phyloP scores from a whole-genome alignment of 306 rosid species.

The Trichosanthes cucumerina region DNA sequence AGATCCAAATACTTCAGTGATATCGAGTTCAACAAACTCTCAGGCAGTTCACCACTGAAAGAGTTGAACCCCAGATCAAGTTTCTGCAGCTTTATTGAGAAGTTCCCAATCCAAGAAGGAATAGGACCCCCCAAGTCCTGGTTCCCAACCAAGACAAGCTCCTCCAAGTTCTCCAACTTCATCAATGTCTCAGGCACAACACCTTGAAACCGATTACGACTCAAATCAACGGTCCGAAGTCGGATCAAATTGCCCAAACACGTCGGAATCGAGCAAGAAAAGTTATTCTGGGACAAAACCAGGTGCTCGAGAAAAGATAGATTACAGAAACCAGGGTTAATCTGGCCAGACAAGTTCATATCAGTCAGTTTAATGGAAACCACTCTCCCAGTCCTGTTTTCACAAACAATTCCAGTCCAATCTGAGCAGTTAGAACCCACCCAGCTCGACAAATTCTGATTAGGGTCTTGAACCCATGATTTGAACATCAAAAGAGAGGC shows the following conservation, averaged over 20 bases:
- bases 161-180: slow-evolving; percentile 48
- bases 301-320: slow-evolving; percentile 45
- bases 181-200: slow-evolving; percentile 52
- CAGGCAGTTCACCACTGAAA: slow-evolving; percentile 65
- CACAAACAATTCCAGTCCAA: slow-evolving; percentile 77
- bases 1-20: slow-evolving; percentile 70
- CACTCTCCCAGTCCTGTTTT: slow-evolving; percentile 59
- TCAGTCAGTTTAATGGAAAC: slow-evolving; percentile 45
- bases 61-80: slow-evolving; percentile 49
- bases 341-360: slow-evolving; percentile 68
- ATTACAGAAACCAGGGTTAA: slow-evolving; percentile 47
- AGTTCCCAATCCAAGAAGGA: slow-evolving; percentile 80
- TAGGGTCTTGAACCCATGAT: slow-evolving; percentile 50
- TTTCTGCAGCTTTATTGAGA: slow-evolving; percentile 59
- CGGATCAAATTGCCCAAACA: slow-evolving; percentile 51
- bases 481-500: slow-evolving; percentile 41
- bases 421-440: slow-evolving; percentile 57
- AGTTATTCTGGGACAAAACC: slow-evolving; percentile 56
- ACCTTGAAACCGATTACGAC: slow-evolving; percentile 58
- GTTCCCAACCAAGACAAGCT: slow-evolving; percentile 64
- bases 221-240: slow-evolving; percentile 51
- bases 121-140: slow-evolving; percentile 54
- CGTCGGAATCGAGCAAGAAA: slow-evolving; percentile 43
- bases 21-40: slow-evolving; percentile 42
- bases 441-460: slow-evolving; percentile 63